These are phyloP conservation scores for Komagataella mondaviorum DNA, from an alignment of 805 yeast genomes.

Conservation along the genomic window DNA sequence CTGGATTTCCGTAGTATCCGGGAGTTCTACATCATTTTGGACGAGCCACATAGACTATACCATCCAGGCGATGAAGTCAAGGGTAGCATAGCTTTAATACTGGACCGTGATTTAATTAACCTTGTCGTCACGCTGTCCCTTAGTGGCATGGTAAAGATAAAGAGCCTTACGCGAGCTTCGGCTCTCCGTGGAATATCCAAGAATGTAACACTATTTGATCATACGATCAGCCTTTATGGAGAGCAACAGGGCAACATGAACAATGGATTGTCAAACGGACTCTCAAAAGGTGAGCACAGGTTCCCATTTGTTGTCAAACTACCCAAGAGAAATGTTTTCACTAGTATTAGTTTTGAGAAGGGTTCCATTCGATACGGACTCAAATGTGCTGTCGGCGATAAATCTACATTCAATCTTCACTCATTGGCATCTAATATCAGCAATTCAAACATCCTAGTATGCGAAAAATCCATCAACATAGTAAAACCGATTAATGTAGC, in stretches of 20 bases:
- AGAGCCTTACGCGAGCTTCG: slow-evolving; percentile 32
- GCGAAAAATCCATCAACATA: slow-evolving; percentile 47
- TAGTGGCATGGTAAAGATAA: slow-evolving; percentile 42
- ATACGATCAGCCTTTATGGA: slow-evolving; percentile 48
- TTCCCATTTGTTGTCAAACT: slow-evolving; percentile 77
- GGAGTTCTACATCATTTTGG: slow-evolving; percentile 59
- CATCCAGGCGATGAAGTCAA: slow-evolving; percentile 67
- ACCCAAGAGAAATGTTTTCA: slow-evolving; percentile 61
- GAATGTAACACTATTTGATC: slow-evolving; percentile 40
- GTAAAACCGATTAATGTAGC: slow-evolving; percentile 68
- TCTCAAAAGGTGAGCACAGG: slow-evolving; percentile 75
- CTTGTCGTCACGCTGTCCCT: slow-evolving; percentile 39
- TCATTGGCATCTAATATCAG: neutral
- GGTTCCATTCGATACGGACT: slow-evolving; percentile 68
- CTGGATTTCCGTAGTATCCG: slow-evolving; percentile 29
- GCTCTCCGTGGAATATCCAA: slow-evolving; percentile 31
- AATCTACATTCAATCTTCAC: neutral
- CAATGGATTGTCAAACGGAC: slow-evolving; percentile 21
- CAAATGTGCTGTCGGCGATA: slow-evolving; percentile 27
- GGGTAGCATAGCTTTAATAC: slow-evolving; percentile 47
- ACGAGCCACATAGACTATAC: slow-evolving; percentile 65
- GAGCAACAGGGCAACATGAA: slow-evolving; percentile 6
- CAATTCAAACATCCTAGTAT: slow-evolving; percentile 19
- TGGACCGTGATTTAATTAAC: slow-evolving; percentile 42
- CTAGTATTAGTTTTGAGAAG: slow-evolving; percentile 70